Evolutionary conservation across 2,329 filamentous ascomycete species (phyloP).

Genomic region (Bimuria novae-zelandiae): DNA sequence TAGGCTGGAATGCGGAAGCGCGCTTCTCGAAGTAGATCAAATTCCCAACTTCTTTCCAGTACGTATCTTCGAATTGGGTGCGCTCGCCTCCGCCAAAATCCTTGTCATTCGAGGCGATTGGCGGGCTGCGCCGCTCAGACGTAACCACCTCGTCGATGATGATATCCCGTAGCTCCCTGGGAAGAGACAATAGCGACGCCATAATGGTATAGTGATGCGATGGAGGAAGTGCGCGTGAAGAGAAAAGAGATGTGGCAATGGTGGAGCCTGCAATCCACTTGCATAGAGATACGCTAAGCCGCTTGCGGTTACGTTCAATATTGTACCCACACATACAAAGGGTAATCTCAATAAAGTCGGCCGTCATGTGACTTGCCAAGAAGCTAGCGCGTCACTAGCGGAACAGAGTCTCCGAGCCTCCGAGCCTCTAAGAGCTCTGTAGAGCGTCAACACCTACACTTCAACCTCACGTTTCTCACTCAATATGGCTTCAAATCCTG

Average conservation of each 20-base stretch:
- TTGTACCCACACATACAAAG: not conserved
- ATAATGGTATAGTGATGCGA: not conserved
- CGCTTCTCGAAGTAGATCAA: not conserved
- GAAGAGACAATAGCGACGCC: not conserved
- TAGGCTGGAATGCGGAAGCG: not conserved
- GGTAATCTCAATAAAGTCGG: too few species aligned
- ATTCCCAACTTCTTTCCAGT: conserved; percentile 2
- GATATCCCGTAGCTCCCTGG: not conserved
- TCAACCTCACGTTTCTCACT: too few species aligned
- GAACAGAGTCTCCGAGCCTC: too few species aligned
- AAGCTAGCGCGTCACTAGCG: too few species aligned
- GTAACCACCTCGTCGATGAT: not conserved
- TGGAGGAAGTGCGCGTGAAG: not conserved
- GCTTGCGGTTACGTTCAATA: not conserved
- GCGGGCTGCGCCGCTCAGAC: not conserved
- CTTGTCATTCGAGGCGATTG: not conserved
- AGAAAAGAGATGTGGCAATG: not conserved
- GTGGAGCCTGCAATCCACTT: not conserved
- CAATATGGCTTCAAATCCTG: too few species aligned
- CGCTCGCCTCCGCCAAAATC: not conserved
- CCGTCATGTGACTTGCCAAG: too few species aligned
- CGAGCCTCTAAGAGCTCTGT: too few species aligned
- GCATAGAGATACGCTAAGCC: not conserved
- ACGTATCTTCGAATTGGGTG: not conserved
- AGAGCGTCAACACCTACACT: too few species aligned